These are phyloP conservation scores for Lagenaria siceraria DNA, from an alignment of 306 rosid genomes.

Conservation along the genomic window DNA sequence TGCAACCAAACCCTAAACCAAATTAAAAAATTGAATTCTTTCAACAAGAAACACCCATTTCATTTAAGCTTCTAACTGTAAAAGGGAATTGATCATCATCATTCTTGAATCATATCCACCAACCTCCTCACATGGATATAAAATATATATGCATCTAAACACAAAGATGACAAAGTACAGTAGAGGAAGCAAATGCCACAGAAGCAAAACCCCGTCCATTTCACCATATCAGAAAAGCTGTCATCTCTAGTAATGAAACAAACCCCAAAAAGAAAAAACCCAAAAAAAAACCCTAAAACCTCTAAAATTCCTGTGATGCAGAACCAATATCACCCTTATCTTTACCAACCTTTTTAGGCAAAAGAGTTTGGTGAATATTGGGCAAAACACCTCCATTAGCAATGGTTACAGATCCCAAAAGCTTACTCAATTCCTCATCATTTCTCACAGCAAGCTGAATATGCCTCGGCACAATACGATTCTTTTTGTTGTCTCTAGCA, in stretches of 20 bases:
- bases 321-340: slow-evolving; percentile 5
- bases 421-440: slow-evolving; percentile 7
- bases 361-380: not conserved
- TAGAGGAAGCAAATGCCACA: not conserved
- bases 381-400: slow-evolving; percentile 6
- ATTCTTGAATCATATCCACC: not conserved
- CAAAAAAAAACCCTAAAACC: not conserved
- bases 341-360: not conserved
- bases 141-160: not conserved
- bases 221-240: not conserved
- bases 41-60: not conserved
- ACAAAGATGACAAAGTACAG: not conserved
- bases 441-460: slow-evolving; percentile 3
- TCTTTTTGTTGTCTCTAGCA: slow-evolving; percentile 7
- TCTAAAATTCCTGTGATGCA: slow-evolving; percentile 1
- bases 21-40: not conserved
- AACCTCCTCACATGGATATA: not conserved
- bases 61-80: not conserved
- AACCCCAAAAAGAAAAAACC: not conserved
- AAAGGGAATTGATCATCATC: not conserved
- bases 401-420: slow-evolving; percentile 4
- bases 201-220: not conserved
- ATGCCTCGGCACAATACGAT: not conserved
- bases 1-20: too few species aligned
- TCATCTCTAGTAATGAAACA: not conserved